Evolutionary conservation across 306 rosid genomes (phyloP).

Genomic region (Vigna reflexopilosa): DNA sequence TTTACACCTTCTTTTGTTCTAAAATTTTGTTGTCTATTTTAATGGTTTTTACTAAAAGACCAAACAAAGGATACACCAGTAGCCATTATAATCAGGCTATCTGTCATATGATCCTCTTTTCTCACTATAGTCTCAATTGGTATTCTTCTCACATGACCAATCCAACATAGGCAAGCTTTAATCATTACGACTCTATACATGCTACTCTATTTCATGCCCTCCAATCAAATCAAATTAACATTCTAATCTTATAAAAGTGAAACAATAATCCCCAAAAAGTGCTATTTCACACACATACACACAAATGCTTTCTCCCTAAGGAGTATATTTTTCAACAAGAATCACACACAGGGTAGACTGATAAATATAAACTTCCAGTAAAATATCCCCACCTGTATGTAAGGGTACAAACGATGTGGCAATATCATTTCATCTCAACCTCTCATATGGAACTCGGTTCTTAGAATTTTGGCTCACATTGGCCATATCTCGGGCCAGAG

Average conservation of each 20-base stretch:
- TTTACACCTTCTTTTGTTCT: no score
- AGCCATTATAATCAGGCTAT: no score
- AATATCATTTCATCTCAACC: background rate
- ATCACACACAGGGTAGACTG: no score
- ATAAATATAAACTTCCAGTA: no score
- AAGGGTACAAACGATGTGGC: background rate
- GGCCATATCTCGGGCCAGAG: background rate
- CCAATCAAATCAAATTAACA: background rate
- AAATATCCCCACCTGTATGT: background rate
- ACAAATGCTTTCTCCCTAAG: no score
- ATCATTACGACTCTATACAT: background rate
- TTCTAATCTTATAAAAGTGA: background rate
- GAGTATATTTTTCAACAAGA: no score
- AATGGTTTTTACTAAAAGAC: background rate
- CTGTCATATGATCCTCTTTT: no score
- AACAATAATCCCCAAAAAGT: background rate
- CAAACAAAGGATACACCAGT: no score
- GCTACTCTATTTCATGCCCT: background rate
- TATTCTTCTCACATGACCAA: background rate
- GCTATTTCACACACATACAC: background rate
- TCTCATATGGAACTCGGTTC: background rate
- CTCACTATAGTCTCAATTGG: background rate
- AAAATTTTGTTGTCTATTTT: background rate
- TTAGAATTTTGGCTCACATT: background rate
- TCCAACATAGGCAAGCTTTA: background rate